These are phyloP conservation scores for Penicillium glabrum DNA, from an alignment of 2,329 filamentous ascomycete genomes.

Conservation along the genomic window DNA sequence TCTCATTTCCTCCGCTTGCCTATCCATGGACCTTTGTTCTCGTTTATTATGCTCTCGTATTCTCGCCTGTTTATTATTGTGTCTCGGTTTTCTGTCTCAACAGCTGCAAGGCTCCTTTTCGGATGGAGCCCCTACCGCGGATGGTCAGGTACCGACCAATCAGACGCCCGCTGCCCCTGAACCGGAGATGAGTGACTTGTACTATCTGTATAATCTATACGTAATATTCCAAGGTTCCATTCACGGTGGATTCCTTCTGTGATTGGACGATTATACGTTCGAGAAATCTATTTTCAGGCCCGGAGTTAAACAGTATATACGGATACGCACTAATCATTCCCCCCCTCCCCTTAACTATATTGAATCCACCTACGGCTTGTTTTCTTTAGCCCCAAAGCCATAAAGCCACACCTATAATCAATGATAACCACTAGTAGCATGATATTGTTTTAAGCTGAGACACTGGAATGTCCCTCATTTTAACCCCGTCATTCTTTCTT, in stretches of 20 bases:
- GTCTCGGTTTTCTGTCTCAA: neutral
- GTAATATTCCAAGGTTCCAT: slow-evolving; percentile 37
- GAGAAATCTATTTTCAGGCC: neutral
- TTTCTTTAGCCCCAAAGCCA: neutral
- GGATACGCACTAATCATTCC: neutral
- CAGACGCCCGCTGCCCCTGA: slow-evolving; percentile 18
- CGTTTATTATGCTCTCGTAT: neutral
- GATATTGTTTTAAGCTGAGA: neutral
- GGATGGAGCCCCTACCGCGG: slow-evolving; percentile 5
- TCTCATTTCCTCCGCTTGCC: no score
- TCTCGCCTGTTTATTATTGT: neutral
- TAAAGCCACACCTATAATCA: neutral
- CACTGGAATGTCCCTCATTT: neutral
- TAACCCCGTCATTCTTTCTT: neutral
- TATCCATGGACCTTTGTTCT: neutral
- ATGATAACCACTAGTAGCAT: neutral
- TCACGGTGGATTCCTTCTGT: slow-evolving; percentile 50
- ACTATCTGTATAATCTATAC: neutral
- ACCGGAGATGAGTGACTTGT: slow-evolving; percentile 12
- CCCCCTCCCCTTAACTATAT: neutral
- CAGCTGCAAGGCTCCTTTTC: slow-evolving; percentile 2
- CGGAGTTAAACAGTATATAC: neutral
- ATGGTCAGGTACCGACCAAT: slow-evolving; percentile 18
- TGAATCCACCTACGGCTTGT: neutral
- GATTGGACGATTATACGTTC: neutral